phyloP scores from a whole-genome alignment of 139 green algal species.

The Gonium pectorale region DNA sequence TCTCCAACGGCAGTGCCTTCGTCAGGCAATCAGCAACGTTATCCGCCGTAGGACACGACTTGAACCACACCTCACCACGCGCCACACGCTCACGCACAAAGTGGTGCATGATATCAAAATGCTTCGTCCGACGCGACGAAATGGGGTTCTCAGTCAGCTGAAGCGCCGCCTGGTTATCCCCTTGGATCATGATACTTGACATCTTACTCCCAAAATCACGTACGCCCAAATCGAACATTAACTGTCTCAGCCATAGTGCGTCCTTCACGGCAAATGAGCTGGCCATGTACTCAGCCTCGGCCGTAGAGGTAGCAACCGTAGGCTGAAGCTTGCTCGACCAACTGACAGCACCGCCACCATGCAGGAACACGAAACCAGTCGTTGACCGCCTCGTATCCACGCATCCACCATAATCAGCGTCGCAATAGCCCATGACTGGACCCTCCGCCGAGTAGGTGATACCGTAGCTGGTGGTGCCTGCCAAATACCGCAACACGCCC shows the following conservation, averaged over 20 bases:
- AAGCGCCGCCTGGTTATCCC: conserved; percentile 61
- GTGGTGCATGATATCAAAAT: no score
- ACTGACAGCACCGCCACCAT: conserved; percentile 48
- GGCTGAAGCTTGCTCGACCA: conserved; percentile 62
- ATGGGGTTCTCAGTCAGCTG: conserved; percentile 55
- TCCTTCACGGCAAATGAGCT: conserved; percentile 45
- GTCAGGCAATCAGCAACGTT: conserved; percentile 58
- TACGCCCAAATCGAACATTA: conserved; percentile 49
- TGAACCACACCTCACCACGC: conserved; percentile 40
- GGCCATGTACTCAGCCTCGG: conserved; percentile 68
- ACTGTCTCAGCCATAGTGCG: conserved; percentile 56
- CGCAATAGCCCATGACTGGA: conserved; percentile 5
- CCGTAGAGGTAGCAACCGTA: conserved; percentile 66
- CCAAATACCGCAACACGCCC: background rate
- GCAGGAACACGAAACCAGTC: background rate
- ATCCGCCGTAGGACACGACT: background rate
- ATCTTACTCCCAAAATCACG: no score
- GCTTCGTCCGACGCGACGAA: conserved; percentile 47
- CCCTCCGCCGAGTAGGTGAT: background rate
- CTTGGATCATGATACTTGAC: background rate
- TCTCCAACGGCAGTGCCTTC: conserved; percentile 45
- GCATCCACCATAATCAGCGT: no score
- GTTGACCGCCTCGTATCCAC: no score
- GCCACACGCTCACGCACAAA: conserved; percentile 52
- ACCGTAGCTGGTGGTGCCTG: background rate